Evolutionary conservation across 2,329 filamentous ascomycete species (phyloP).

Genomic region (Escovopsis sp.): DNA sequence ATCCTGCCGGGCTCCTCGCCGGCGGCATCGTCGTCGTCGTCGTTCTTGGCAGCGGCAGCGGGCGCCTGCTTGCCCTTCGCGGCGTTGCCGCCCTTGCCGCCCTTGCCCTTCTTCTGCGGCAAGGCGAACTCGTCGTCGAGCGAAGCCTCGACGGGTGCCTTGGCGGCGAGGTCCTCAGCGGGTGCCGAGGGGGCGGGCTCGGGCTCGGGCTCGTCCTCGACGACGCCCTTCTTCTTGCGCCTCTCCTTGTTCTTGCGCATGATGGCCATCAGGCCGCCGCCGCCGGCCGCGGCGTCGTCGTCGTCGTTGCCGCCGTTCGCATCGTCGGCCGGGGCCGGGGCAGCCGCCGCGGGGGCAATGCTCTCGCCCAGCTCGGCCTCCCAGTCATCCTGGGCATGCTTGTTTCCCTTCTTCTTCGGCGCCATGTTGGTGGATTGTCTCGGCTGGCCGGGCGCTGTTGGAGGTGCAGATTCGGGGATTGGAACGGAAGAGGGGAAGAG

Average conservation of each 20-base stretch:
- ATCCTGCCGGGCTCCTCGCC: conserved; percentile 47
- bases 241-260: conserved; percentile 72
- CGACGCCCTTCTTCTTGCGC: conserved; percentile 78
- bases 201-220: conserved; percentile 49
- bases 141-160: conserved; percentile 67
- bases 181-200: conserved; percentile 11
- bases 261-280: conserved; percentile 62
- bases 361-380: conserved; percentile 81
- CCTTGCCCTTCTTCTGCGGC: conserved; percentile 63
- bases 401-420: conserved; percentile 85
- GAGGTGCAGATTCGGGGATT: not conserved
- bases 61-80: conserved; percentile 28
- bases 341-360: conserved; percentile 44
- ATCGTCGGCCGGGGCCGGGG: conserved; percentile 25
- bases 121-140: conserved; percentile 62
- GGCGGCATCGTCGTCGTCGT: conserved; percentile 26
- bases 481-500: not conserved
- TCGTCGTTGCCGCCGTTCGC: conserved; percentile 26
- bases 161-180: conserved; percentile 33
- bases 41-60: conserved; percentile 19
- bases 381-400: conserved; percentile 81
- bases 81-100: conserved; percentile 19
- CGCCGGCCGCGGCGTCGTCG: conserved; percentile 38
- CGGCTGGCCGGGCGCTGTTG: not conserved
- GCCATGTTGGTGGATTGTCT: conserved; percentile 45